Percentiles rank a stretch among this genome's conserved stretches.
Evolutionary conservation across 768 basidiomycete species (phyloP).

Genomic region (Serpula lacrymans): DNA sequence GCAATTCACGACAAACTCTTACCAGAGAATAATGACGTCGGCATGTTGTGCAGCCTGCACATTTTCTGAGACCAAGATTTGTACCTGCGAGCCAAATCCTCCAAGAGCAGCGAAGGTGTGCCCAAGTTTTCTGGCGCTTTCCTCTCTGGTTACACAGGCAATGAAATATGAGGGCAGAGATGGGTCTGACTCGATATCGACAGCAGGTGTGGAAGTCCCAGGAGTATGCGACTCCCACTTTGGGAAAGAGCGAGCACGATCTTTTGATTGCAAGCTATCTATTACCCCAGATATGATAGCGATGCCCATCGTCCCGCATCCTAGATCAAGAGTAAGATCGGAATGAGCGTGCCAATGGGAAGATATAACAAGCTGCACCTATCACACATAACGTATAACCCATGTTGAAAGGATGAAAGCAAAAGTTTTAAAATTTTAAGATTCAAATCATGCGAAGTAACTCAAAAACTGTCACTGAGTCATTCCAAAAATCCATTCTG

Average conservation of each 20-base stretch:
- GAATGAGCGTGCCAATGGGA: conserved; percentile 5
- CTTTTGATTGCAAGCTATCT: conserved; percentile 66
- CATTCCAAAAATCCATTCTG: no score
- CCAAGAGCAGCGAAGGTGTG: conserved; percentile 58
- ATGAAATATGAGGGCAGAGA: conserved; percentile 77
- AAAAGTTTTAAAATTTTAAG: neutral
- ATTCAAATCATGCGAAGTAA: no score
- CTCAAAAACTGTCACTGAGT: no score
- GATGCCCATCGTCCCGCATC: conserved; percentile 98
- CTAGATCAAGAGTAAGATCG: conserved; percentile 36
- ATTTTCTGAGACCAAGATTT: conserved; percentile 70
- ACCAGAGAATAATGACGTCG: conserved; percentile 91
- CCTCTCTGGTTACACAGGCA: conserved; percentile 81
- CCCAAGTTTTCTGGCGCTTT: conserved; percentile 66
- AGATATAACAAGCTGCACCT: conserved; percentile 40
- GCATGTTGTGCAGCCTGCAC: conserved; percentile 65
- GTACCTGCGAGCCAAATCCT: conserved; percentile 59
- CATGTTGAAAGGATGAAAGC: conserved; percentile 40
- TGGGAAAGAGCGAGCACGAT: conserved; percentile 19
- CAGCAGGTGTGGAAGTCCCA: conserved; percentile 69
- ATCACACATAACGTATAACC: conserved; percentile 91
- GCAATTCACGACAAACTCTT: conserved; percentile 17
- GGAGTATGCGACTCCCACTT: conserved; percentile 73
- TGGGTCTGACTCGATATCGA: conserved; percentile 48
- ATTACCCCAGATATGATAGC: conserved; percentile 93